Evolutionary conservation across 192 early-diverging fungal species (phyloP), one percentile per base, ranked within the genome.

Genomic region (Lobulomyces angularis): DNA sequence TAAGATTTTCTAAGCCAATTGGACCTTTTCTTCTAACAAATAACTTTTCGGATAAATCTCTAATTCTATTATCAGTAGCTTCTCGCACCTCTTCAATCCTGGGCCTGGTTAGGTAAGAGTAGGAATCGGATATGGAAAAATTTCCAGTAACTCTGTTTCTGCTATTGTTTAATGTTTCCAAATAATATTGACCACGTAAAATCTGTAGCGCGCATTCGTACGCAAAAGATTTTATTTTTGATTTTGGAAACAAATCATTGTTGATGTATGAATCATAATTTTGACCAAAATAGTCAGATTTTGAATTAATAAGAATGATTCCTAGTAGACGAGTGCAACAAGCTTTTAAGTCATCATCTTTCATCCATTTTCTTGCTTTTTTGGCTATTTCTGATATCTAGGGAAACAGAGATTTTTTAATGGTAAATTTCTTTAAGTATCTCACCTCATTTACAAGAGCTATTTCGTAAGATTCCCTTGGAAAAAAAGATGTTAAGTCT

Each of bases 171-270:
- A 44, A 46, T 6, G 61, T 64, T 37, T 70, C 67, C 17, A 56
- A 36, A 35, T 53, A 70, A 45, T 37, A 70, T 16, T 59, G 47
- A 8, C 67, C 67, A 21, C 65, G 43, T 9, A 70, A 49, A 27
- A 70, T 21, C 29, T 69, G 67, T 11, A 66, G 43, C 21, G 69
- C 14, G 31, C 54, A 56, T 20, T 52, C 36, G 26, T 60, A 70
- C 1, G 55, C 58, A 37, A 51, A 50, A 6, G 56, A 45, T 18
- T 59, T 49, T 0, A 65, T 14, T 36, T 64, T 64, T 8, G 23
- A 23, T 22, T 69, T 68, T 9, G 26, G 25, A 23, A 35, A 37
- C 9, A 69, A 42, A 28, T 69, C 66, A 2, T 33, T 22, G 5
- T 51, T 54, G 33, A 70, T 42, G 29, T 48, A 50, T 2, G 40